Conservation (phyloP, 805 yeast genomes). For the Metschnikowia borealis region DNA sequence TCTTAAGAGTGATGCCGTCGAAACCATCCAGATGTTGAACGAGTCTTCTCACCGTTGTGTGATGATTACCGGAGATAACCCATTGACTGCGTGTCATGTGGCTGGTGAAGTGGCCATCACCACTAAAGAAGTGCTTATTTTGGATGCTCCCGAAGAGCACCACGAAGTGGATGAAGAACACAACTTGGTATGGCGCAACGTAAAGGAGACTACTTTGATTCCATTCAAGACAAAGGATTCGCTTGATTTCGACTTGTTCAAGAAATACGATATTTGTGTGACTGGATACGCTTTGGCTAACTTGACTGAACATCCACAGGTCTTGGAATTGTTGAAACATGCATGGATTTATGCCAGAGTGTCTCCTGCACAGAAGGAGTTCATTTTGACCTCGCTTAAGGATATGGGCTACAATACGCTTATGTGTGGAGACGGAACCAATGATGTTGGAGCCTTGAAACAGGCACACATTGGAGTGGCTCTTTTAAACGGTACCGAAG, state of each 20-base stretch:
- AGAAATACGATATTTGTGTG: slow-evolving; percentile 77
- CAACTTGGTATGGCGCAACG: slow-evolving; percentile 78
- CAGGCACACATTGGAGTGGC: slow-evolving; percentile 99
- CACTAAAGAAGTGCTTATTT: slow-evolving; percentile 75
- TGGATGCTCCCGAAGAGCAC: slow-evolving; percentile 78
- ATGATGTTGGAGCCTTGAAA: slow-evolving; percentile 97
- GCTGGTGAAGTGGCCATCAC: slow-evolving; percentile 90
- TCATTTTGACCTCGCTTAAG: slow-evolving; percentile 76
- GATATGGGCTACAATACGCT: slow-evolving; percentile 86
- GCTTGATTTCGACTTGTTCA: slow-evolving; percentile 54
- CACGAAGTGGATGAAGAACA: slow-evolving; percentile 44
- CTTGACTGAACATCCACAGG: slow-evolving; percentile 63
- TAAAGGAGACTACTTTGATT: slow-evolving; percentile 66
- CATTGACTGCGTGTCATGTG: slow-evolving; percentile 96
- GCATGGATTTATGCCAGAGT: slow-evolving; percentile 98
- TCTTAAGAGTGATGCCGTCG: slow-evolving; percentile 87
- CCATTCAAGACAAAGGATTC: slow-evolving; percentile 61
- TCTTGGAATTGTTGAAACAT: slow-evolving; percentile 71
- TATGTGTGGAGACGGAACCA: slow-evolving; percentile 99
- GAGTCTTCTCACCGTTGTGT: slow-evolving; percentile 93
- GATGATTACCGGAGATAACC: slow-evolving; percentile 99
- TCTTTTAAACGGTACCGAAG: slow-evolving; percentile 94
- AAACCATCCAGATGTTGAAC: slow-evolving; percentile 85
- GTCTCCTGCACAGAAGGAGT: slow-evolving; percentile 94
- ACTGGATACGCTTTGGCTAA: slow-evolving; percentile 85